These are phyloP conservation scores for Eutypella sp. DNA, from an alignment of 2,329 filamentous ascomycete species.

Conservation along the genomic window DNA sequence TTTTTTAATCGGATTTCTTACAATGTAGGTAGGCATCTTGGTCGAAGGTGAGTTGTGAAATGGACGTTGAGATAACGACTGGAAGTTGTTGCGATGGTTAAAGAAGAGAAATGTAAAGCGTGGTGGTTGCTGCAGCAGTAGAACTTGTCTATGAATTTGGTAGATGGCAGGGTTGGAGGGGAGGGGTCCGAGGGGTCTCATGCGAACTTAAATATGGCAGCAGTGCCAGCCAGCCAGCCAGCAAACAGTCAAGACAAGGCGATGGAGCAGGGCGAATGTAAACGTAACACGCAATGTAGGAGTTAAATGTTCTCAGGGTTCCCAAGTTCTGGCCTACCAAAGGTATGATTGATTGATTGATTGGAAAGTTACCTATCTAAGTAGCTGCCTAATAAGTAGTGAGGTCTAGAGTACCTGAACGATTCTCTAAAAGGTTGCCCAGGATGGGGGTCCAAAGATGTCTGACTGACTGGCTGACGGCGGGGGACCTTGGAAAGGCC, in stretches of 20 bases:
- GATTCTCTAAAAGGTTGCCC: too few relatives aligned
- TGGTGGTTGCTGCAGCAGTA: conserved; percentile 5
- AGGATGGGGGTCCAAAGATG: too few relatives aligned
- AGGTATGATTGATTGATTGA: too few relatives aligned
- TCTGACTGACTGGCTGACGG: not conserved
- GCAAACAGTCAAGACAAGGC: not conserved
- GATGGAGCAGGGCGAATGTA: too few relatives aligned
- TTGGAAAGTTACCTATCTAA: too few relatives aligned
- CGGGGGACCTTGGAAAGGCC: too few relatives aligned
- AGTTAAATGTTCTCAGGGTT: too few relatives aligned
- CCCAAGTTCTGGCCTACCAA: too few relatives aligned
- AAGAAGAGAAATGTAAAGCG: not conserved
- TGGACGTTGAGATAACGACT: conserved; percentile 1
- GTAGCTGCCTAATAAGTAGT: too few relatives aligned
- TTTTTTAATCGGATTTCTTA: conserved; percentile 26
- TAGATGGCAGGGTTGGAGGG: conserved; percentile 2
- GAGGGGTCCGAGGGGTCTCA: conserved; percentile 9
- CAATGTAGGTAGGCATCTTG: conserved; percentile 55
- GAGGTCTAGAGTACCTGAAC: too few relatives aligned
- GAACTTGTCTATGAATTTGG: conserved; percentile 5
- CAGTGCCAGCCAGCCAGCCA: not conserved
- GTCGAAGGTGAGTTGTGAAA: conserved; percentile 10
- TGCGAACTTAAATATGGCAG: conserved; percentile 2
- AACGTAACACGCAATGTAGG: too few relatives aligned
- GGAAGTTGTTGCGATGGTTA: not conserved